Evolutionary conservation across 129 eudicot genomes (phyloP), one percentile per base, ranked within the genome.

Genomic region (sunflower (Helianthus annuus)): DNA sequence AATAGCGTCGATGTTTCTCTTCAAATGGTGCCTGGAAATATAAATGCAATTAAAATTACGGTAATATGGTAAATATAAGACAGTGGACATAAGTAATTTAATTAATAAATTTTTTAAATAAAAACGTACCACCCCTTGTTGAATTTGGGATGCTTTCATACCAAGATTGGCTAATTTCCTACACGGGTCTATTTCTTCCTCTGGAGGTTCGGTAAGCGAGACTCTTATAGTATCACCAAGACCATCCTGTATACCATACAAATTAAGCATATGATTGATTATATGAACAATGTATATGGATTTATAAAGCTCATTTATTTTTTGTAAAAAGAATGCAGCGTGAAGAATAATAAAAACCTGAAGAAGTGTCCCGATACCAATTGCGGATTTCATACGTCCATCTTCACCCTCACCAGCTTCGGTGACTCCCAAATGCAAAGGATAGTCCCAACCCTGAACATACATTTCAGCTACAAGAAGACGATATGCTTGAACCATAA

Each of bases 371-470:
- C 98, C 98, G 38, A 93, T 93, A 44, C 98, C 98, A 56, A 93
- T 93, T 24, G 98, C 95, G 77, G 98, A 93, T 79, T 93, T 93
- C 98, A 93, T 93, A 13, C 97, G 81, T 67, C 98, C 98, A 82
- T 93, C 98, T 76, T 93, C 98, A 74, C 98, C 98, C 73, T 93
- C 98, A n/a, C 98, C 98, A 77, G 98, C 98, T 90, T 93, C 98
- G 51, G 98, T 93, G 13, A 93, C 98, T 68, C 98, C 98, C 81
- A 93, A 78, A 74, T 93, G 98, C 58, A 93, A 61, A 1, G 98
- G 98, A 77, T 93, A 93, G 74, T 93, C 98, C 98, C 98, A 93
- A 66, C 98, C 96, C 53, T 83, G 86, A 60, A 93, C 92, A 82
- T 90, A 82, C 98, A 93, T 93, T 87, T 93, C 97, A 68, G 98